Evolutionary conservation across 108 stramenopile species (phyloP), one percentile per base, ranked within the genome.

Genomic region (Cylindrotheca closterium): DNA sequence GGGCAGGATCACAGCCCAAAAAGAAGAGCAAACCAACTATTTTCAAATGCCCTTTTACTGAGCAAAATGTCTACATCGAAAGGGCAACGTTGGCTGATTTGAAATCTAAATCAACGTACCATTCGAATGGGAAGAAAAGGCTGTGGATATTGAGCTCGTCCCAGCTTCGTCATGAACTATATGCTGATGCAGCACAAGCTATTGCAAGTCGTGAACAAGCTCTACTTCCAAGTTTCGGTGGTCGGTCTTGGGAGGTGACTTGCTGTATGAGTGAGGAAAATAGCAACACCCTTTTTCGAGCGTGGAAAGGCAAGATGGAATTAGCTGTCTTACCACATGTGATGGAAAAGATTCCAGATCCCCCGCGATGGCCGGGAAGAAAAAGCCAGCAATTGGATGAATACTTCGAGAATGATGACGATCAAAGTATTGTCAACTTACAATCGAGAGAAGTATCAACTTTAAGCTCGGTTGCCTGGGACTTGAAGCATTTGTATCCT

Each of bases 311-410:
- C 8, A 33, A 54, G 45, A 73, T 73, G 71, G 71, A 73, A 53
- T 64, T 89, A 50, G 91, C 91, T 10, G 75, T 71, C 17, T 69
- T 85, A 60, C 88, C 91, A 27, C 86, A 92, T 52, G 56, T 88
- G 56, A 34, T 84, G 2, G 78, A 73, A 54, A 63, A 69, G 47
- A 80, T 81, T 27, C 80, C 80, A 3, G 49, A 50, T 19, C 78
- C 80, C 26, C 73, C 74, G 1, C 51, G 58, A 21, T 73, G 74
- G 52, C 65, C 74, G 10, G 71, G 71, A 10, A 64, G 55, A 59
- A 51, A 53, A 8, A 54, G 53, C 22, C 61, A 37, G 47, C 64
- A 61, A 3, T 30, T 49, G 4, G 71, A 73, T 60, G 71, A 73
- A 45, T 73, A 65, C 53, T 21, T 48, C 21, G 62, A 27, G 18